Evolutionary conservation across 2,329 filamentous ascomycete species (phyloP), one percentile per base, ranked within the genome.

Genomic region (Colletotrichum graminicola): DNA sequence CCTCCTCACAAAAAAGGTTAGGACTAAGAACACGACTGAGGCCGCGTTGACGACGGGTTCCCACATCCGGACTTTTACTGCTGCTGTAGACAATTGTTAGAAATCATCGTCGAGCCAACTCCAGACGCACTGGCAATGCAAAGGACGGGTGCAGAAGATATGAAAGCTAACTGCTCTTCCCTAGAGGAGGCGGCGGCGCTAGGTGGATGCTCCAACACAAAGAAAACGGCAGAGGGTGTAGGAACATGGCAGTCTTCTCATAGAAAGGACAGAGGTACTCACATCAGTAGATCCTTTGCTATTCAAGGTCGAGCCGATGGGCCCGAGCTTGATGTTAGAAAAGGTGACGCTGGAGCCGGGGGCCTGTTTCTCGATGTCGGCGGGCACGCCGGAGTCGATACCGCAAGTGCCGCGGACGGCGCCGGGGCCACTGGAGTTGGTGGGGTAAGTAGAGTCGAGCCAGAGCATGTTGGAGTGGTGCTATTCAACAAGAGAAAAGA

Each of bases 381-480:
- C 67, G 41, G 89, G 89, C 23, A 80, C 82, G 54, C 89, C 89
- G 32, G 86, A 87, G 74, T 78, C 81, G 55, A 82, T 84, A 62
- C 83, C 68, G 79, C 89, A 91, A 41, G 82, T 81, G 62, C 90
- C 90, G 76, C 89, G 87, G 54, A 81, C 81, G 64, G 82, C 79
- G 74, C 89, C 89, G 34, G 82, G 82, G 3, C 72, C 74, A 63
- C 82, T 84, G 36, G 82, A 76, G 73, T 82, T 79, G 71, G 84
- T 83, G 54, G 91, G 91, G 83, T 88, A 92, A 78, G 83, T 87
- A 71, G 87, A 88, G 84, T 94, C 92, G 76, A 94, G 88, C 92
- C 92, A 94, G 77, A 92, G 87, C 91, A 94, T 93, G 82, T 91
- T 86, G 77, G 88, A 82, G 71, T 87, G 80, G 81, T 92, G 87